Evolutionary conservation across 805 yeast species (phyloP), one percentile per base, ranked within the genome.

Genomic region (Kuraishia molischiana): DNA sequence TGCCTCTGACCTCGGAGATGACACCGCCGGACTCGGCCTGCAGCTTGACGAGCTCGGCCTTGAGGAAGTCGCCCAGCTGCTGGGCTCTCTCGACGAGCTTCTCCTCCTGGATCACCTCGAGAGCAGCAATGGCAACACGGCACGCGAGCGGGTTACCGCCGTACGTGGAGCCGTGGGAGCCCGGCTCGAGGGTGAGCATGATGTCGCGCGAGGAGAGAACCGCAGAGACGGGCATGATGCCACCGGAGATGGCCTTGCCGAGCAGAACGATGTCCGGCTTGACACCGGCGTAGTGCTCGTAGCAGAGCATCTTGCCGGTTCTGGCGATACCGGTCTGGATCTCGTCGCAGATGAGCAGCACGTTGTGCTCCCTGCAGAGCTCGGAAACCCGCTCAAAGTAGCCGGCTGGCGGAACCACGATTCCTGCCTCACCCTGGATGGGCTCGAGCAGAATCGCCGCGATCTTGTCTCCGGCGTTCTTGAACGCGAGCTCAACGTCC

Each of bases 361-460:
- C 89, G 52, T 90, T 87, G 71, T 89, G 69, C 61, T 86, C 64
- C 51, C 75, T 76, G 67, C 96, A 86, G 44, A 86, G 68, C 38
- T 63, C 77, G 47, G 74, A 74, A 24, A 89, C 95, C 50, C 69
- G 65, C 38, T 77, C 61, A 48, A 90, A 72, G 66, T 89, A 90
- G 51, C 75, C 94, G 36, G 58, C 64, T 47, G 92, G 92, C 38
- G 97, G 97, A 19, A 89, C 96, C 20, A 89, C 90, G 47, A 90
- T 90, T 49, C 97, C 97, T 24, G 97, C 97, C 61, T 90, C 97
- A 59, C 97, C 97, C 61, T 90, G 97, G 53, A 89, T 89, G 44
- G 97, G 97, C 65, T 90, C 97, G 50, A 90, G 74, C 46, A 90
- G 65, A 47, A 90, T 74, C 31, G 95, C 97, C 33, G 95, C 95